Percentiles rank a stretch among this genome's conserved stretches.
Evolutionary conservation across 305 asterid species (phyloP).

Genomic region (Ajuga reptans): DNA sequence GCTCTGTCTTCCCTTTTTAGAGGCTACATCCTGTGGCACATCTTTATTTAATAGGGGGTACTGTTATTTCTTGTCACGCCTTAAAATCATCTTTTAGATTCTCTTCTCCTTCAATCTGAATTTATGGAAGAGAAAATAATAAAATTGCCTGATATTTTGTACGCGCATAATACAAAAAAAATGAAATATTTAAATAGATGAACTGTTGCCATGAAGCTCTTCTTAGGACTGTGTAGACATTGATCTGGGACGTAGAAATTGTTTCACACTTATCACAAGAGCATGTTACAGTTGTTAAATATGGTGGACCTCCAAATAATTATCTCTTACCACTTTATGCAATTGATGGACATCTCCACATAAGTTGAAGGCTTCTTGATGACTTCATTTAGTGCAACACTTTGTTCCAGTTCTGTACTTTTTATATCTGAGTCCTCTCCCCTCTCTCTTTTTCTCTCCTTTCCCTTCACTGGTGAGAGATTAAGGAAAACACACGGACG

Average conservation of each 20-base stretch:
- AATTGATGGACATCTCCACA: background rate
- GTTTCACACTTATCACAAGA: background rate
- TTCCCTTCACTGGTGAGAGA: background rate
- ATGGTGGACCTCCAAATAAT: background rate
- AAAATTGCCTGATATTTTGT: too few relatives aligned
- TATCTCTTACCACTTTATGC: background rate
- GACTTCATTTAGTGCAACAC: background rate
- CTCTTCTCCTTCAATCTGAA: background rate
- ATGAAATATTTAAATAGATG: background rate
- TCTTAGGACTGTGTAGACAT: background rate
- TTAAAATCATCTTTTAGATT: background rate
- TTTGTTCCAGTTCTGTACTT: background rate
- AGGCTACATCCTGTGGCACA: background rate
- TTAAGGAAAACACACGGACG: too few relatives aligned
- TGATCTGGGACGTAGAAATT: background rate
- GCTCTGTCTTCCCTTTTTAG: background rate
- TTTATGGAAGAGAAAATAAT: background rate
- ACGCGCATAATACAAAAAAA: background rate
- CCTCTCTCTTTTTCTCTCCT: background rate
- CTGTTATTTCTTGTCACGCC: background rate
- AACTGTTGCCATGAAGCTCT: background rate
- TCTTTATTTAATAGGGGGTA: background rate
- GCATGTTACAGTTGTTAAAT: background rate
- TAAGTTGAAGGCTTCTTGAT: background rate
- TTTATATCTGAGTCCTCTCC: background rate